Percentiles rank a stretch among this genome's conserved stretches.
Conservation (phyloP, 768 basidiomycete genomes). For the Kwoniella mangroviensis region DNA sequence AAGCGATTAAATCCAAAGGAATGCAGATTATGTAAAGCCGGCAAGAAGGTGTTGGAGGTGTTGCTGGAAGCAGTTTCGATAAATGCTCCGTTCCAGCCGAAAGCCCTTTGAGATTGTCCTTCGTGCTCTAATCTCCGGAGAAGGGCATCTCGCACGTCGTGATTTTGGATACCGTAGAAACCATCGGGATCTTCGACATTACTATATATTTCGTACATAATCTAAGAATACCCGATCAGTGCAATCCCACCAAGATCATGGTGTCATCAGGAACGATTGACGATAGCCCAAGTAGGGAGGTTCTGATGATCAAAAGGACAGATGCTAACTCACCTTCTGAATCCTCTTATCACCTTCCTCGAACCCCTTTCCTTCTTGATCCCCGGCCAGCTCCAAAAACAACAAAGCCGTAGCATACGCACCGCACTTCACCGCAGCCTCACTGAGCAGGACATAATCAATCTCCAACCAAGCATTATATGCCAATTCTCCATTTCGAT, state of each 20-base stretch:
- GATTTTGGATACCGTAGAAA: conserved; percentile 88
- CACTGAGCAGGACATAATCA: conserved; percentile 72
- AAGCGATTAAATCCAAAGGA: conserved; percentile 87
- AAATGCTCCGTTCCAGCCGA: conserved; percentile 84
- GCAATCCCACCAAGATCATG: neutral
- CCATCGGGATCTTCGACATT: conserved; percentile 98
- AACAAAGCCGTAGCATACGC: conserved; percentile 88
- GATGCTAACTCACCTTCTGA: conserved; percentile 35
- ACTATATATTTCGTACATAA: conserved; percentile 89
- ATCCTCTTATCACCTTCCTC: conserved; percentile 22
- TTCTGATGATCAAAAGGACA: no score
- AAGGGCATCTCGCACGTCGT: conserved; percentile 77
- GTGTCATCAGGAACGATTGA: neutral
- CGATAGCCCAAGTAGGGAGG: neutral
- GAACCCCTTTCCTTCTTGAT: conserved; percentile 59
- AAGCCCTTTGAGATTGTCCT: conserved; percentile 87
- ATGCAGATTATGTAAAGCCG: conserved; percentile 79
- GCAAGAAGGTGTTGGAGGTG: conserved; percentile 62
- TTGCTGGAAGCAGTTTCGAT: conserved; percentile 61
- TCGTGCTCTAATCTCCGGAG: conserved; percentile 90
- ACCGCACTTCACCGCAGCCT: conserved; percentile 74
- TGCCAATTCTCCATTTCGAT: conserved; percentile 50
- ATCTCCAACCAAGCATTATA: conserved; percentile 73
- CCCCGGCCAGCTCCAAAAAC: conserved; percentile 77
- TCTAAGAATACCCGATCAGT: conserved; percentile 47